Evolutionary conservation across 495 filamentous ascomycete species (phyloP).

Genomic region (Jackrogersella minutella): DNA sequence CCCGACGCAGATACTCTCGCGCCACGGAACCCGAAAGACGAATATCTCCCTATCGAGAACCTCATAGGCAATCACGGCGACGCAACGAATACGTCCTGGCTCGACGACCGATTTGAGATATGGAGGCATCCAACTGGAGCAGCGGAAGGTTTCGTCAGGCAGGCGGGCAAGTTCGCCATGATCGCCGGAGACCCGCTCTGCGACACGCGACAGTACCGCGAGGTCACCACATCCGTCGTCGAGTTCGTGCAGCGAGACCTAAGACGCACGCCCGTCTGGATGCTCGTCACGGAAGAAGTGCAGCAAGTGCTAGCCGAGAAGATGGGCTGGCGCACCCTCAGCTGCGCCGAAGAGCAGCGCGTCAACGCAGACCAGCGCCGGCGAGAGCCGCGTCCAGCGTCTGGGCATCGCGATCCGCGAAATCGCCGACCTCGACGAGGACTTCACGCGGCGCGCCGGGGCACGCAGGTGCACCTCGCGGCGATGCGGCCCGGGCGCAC

Average conservation of each 20-base stretch:
- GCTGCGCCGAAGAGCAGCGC: slow-evolving; percentile 72
- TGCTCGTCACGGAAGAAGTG: slow-evolving; percentile 64
- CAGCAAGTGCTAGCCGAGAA: slow-evolving; percentile 70
- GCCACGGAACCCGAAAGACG: slow-evolving; percentile 51
- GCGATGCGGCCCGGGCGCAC: slow-evolving; percentile 69
- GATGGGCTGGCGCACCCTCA: slow-evolving; percentile 74
- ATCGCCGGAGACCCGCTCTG: slow-evolving; percentile 74
- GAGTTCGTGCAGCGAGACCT: slow-evolving; percentile 69
- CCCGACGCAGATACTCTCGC: slow-evolving; percentile 68
- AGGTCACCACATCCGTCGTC: slow-evolving; percentile 68
- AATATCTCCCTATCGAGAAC: slow-evolving; percentile 69
- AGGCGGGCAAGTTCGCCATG: slow-evolving; percentile 63
- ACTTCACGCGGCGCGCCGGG: too few relatives aligned
- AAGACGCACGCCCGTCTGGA: slow-evolving; percentile 72
- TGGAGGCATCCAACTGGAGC: slow-evolving; percentile 74
- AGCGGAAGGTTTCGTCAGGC: slow-evolving; percentile 69
- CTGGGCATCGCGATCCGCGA: slow-evolving; percentile 70
- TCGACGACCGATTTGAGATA: slow-evolving; percentile 73
- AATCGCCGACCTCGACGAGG: too few relatives aligned
- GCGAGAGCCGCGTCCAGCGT: slow-evolving; percentile 58
- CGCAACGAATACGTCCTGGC: slow-evolving; percentile 75
- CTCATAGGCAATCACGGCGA: slow-evolving; percentile 79
- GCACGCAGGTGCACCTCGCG: slow-evolving; percentile 71
- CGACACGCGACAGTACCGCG: slow-evolving; percentile 66
- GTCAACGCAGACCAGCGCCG: slow-evolving; percentile 67